These are phyloP conservation scores for Trichosanthes cucumerina DNA, from an alignment of 306 rosid genomes.

Conservation along the genomic window DNA sequence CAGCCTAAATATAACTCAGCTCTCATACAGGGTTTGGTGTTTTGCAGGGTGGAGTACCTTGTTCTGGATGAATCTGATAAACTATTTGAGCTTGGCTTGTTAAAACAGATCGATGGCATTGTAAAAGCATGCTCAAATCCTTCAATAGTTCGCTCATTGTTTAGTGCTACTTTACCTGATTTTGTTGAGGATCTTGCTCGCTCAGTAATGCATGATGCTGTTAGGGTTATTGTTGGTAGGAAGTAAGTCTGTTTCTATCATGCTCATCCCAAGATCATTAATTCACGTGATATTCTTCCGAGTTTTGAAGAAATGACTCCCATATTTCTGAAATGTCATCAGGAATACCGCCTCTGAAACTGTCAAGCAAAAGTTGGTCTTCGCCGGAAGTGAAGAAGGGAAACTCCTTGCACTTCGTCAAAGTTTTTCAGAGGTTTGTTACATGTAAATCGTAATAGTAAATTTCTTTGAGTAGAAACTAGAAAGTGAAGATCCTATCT, in stretches of 20 bases:
- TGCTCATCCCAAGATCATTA: neutral
- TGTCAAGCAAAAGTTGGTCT: constrained; percentile 69
- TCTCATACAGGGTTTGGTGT: constrained; percentile 14
- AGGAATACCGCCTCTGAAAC: constrained; percentile 92
- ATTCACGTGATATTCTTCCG: constrained; percentile 4
- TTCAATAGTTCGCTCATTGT: constrained; percentile 67
- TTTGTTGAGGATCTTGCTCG: constrained; percentile 88
- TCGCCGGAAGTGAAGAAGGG: constrained; percentile 93
- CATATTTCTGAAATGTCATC: constrained; percentile 15
- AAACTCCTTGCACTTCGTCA: constrained; percentile 84
- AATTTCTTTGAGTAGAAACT: neutral
- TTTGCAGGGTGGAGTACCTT: constrained; percentile 74
- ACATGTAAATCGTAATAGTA: neutral
- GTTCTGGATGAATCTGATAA: constrained; percentile 96
- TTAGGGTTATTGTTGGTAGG: constrained; percentile 86
- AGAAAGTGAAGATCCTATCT: neutral
- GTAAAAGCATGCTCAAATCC: constrained; percentile 94
- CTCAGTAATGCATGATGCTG: constrained; percentile 92
- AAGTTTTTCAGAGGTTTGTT: constrained; percentile 75
- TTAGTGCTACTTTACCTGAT: constrained; percentile 96
- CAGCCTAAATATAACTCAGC: constrained; percentile 15
- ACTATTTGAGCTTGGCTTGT: constrained; percentile 75
- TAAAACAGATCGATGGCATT: constrained; percentile 73
- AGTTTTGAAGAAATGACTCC: neutral
- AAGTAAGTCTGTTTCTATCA: constrained; percentile 42